Conservation (phyloP, 2,329 filamentous ascomycete species). For the Xylaria sp. region DNA sequence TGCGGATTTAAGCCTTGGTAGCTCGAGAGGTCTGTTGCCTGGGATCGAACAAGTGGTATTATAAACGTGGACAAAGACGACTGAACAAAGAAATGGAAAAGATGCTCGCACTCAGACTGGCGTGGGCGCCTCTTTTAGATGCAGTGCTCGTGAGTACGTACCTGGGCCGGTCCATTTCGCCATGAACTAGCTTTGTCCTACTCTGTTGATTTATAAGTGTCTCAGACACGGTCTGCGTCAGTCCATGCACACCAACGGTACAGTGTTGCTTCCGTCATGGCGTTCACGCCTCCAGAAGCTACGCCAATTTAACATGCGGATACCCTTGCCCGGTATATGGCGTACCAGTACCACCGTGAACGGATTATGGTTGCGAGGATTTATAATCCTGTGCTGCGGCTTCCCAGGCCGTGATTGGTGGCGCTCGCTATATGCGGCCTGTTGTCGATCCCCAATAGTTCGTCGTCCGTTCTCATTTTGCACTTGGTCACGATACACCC, state of each 20-base stretch:
- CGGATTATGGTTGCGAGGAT: conserved; percentile 2
- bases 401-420: conserved; percentile 27
- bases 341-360: conserved; percentile 5
- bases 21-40: neutral
- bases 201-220: conserved; percentile 16
- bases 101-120: neutral
- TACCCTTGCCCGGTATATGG: conserved; percentile 5
- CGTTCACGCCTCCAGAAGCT: conserved; percentile 19
- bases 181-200: conserved; percentile 15
- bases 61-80: neutral
- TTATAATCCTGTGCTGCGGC: conserved; percentile 12
- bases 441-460: conserved; percentile 33
- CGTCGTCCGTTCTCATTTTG: neutral
- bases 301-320: conserved; percentile 26
- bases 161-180: conserved; percentile 9
- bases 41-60: neutral
- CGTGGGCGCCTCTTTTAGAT: conserved; percentile 20
- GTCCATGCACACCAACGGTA: conserved; percentile 24
- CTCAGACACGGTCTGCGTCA: conserved; percentile 27
- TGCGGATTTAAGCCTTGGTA: neutral
- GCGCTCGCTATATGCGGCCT: conserved; percentile 21
- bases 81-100: conserved; percentile 4
- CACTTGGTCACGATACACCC: conserved; percentile 2
- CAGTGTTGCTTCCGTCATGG: conserved; percentile 14
- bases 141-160: conserved; percentile 17